Conservation (phyloP, 139 green algal species). For the Tetradesmus obliquus region DNA sequence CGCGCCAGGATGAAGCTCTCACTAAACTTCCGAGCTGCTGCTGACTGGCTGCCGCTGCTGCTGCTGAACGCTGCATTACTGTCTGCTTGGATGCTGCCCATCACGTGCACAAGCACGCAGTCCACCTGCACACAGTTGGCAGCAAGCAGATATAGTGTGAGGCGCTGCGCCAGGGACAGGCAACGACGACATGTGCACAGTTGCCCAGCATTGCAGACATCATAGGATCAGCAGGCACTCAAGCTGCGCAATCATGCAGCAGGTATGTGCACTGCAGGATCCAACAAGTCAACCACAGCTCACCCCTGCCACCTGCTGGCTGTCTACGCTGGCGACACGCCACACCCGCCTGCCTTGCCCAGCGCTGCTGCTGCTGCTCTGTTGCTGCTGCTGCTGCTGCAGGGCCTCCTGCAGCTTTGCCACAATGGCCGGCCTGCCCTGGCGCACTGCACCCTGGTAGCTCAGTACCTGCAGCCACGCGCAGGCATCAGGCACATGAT, state of each 20-base stretch:
- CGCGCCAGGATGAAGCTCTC: conserved; percentile 68
- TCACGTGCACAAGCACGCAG: conserved; percentile 61
- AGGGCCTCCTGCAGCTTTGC: conserved; percentile 48
- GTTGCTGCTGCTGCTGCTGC: not conserved
- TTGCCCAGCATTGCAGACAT: not conserved
- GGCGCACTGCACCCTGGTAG: conserved; percentile 57
- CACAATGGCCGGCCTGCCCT: conserved; percentile 64
- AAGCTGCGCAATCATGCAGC: not conserved
- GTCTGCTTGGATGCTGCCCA: not conserved
- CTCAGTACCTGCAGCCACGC: conserved; percentile 55
- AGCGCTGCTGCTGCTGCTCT: conserved; percentile 41
- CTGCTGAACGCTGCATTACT: not conserved
- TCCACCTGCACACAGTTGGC: conserved; percentile 45
- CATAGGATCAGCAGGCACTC: too few relatives aligned
- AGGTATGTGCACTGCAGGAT: not conserved
- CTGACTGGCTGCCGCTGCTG: not conserved
- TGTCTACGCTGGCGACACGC: conserved; percentile 56
- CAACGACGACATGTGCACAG: not conserved
- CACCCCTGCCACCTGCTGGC: conserved; percentile 60
- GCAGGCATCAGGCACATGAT: not conserved
- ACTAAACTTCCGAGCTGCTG: conserved; percentile 42
- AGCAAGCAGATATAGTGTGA: not conserved
- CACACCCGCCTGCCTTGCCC: conserved; percentile 15
- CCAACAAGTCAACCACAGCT: not conserved
- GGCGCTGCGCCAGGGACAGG: too few relatives aligned